Evolutionary conservation across 164 flowering plant genomes (phyloP), one percentile per base, ranked within the genome.

Genomic region (Annona squamosa): DNA sequence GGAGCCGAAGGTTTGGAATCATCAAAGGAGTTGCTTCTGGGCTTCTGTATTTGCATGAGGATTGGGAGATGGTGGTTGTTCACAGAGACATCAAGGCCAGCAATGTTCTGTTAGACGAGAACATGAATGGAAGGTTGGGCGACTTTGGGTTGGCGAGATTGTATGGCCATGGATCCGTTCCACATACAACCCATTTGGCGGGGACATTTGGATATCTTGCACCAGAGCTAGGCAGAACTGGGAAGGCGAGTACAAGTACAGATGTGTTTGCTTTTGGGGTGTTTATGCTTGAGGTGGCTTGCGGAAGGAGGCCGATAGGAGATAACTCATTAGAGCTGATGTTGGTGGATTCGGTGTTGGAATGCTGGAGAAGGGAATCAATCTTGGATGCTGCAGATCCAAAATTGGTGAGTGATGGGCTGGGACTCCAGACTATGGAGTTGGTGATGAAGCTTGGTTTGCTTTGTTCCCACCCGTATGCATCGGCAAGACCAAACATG

Each of bases 51-150:
- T 18, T 74, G 65, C 76, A 74, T 47, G 76, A 74, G 59, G 71
- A 59, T 56, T 74, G 76, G 76, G 76, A 56, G 57, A 71, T 67
- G 19, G 71, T 68, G n/a, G 65, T 76, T 6, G 57, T 86, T 0
- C 89, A 86, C 47, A 71, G 86, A 79, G 89, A 86, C 63, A 77
- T 86, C 46, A 86, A 86, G 69, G 81, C 87, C 2, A 78, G 84
- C 72, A 86, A 84, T 74, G 82, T 86, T 42, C 71, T 87, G 10
- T 64, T 87, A 41, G 90, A 85, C 62, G 69, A 67, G 3, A 80
- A 85, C 1, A 46, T 84, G 48, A 63, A 69, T 48, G 77, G 69
- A 5, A 69, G 62, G 18, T 65, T 76, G 43, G 78, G 78, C 2
- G 78, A 76, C 48, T 76, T 78, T 19, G 80, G 80, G 9, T 70